Percentiles rank a stretch among this genome's conserved stretches.
Conservation (phyloP, 495 filamentous ascomycete species). For the Talaromyces trachyspermus region DNA sequence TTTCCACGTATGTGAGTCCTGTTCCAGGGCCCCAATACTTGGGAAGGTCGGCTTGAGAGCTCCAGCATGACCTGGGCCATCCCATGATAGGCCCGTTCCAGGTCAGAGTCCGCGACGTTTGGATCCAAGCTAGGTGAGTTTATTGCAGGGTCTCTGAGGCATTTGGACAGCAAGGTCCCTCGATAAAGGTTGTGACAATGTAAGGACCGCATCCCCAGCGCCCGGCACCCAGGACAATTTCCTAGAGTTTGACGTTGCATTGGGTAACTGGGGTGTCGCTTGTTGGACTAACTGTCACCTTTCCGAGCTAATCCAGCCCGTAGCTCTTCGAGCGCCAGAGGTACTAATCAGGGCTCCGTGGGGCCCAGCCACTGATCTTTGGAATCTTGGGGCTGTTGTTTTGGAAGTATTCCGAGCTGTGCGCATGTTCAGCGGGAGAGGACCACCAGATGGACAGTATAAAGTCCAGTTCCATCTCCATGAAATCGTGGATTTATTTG, state of each 20-base stretch:
- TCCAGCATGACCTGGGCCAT: no score
- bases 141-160: no score
- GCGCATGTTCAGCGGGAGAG: slow-evolving; percentile 8
- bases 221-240: no score
- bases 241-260: neutral
- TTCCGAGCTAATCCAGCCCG: slow-evolving; percentile 27
- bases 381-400: slow-evolving; percentile 22
- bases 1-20: no score
- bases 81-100: no score
- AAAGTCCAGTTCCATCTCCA: neutral
- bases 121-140: no score
- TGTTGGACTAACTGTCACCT: slow-evolving; percentile 15
- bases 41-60: no score
- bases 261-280: neutral
- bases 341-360: slow-evolving; percentile 29
- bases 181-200: no score
- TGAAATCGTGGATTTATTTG: neutral
- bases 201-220: no score
- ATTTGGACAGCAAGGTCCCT: no score
- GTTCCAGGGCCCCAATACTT: no score
- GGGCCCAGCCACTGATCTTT: slow-evolving; percentile 29
- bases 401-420: slow-evolving; percentile 6
- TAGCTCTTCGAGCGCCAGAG: slow-evolving; percentile 31
- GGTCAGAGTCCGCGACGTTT: no score
- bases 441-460: slow-evolving; percentile 38